Evolutionary conservation across 2,329 filamentous ascomycete species (phyloP).

Genomic region (Zopfia rhizophila): DNA sequence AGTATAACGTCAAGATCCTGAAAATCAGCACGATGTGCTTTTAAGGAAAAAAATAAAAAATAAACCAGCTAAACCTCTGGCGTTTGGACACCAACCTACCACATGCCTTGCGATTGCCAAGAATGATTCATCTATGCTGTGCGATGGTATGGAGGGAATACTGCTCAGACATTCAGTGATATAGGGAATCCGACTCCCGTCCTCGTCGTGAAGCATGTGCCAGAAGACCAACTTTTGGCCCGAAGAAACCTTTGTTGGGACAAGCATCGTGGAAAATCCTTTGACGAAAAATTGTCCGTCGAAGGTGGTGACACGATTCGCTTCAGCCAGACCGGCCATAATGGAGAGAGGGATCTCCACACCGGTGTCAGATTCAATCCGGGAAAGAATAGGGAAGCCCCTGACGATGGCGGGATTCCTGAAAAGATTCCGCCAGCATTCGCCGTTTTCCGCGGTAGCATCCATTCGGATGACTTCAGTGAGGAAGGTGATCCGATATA

Average conservation of each 20-base stretch:
- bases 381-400: constrained; percentile 13
- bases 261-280: constrained; percentile 48
- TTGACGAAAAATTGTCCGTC: constrained; percentile 43
- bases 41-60: too few relatives aligned
- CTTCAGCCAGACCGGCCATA: constrained; percentile 30
- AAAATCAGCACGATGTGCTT: too few relatives aligned
- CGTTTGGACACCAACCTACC: constrained; percentile 9
- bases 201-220: constrained; percentile 36
- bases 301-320: constrained; percentile 34
- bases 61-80: constrained; percentile 4
- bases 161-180: too few relatives aligned
- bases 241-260: constrained; percentile 32
- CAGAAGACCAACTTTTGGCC: constrained; percentile 35
- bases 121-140: background rate
- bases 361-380: constrained; percentile 22
- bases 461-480: too few relatives aligned
- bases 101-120: background rate
- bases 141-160: background rate
- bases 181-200: constrained; percentile 8
- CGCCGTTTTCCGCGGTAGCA: too few relatives aligned
- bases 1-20: too few relatives aligned
- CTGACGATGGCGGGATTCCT: constrained; percentile 12
- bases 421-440: constrained; percentile 23
- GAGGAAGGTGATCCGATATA: too few relatives aligned
- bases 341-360: constrained; percentile 47